Conservation (phyloP, 352 stramenopile genomes). For the Phytopythium litorale region DNA sequence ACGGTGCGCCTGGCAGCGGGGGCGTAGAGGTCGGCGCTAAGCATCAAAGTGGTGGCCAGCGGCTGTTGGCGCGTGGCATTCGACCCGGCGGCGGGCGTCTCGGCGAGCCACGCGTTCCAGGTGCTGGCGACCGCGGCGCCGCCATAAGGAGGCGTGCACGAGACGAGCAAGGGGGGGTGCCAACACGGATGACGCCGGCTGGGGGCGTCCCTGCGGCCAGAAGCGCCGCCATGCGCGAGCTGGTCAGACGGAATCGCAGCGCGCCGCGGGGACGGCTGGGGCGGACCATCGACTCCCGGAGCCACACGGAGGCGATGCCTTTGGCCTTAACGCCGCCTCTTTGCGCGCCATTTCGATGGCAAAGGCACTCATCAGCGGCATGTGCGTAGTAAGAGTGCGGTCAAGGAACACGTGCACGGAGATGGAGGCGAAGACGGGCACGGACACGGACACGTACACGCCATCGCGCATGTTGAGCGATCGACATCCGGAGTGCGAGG, state of each 20-base stretch:
- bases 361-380: neutral
- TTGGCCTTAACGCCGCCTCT: neutral
- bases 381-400: too few species aligned
- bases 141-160: neutral
- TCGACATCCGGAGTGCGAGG: neutral
- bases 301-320: neutral
- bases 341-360: neutral
- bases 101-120: neutral
- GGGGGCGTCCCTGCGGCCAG: neutral
- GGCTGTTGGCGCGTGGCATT: neutral
- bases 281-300: neutral
- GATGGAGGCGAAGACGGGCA: neutral
- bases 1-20: neutral
- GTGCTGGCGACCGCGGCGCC: neutral
- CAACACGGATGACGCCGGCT: neutral
- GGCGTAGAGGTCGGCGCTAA: neutral
- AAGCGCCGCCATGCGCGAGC: neutral
- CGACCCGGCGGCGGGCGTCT: neutral
- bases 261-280: neutral
- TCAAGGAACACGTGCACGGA: too few species aligned
- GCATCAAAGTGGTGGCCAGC: constrained; percentile 1
- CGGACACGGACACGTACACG: neutral
- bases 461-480: neutral
- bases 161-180: neutral
- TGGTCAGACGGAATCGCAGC: neutral